Evolutionary conservation across 225 moss, liverwort and hornwort genomes (phyloP), one percentile per base, ranked within the genome.

Genomic region (Ulota crispa): DNA sequence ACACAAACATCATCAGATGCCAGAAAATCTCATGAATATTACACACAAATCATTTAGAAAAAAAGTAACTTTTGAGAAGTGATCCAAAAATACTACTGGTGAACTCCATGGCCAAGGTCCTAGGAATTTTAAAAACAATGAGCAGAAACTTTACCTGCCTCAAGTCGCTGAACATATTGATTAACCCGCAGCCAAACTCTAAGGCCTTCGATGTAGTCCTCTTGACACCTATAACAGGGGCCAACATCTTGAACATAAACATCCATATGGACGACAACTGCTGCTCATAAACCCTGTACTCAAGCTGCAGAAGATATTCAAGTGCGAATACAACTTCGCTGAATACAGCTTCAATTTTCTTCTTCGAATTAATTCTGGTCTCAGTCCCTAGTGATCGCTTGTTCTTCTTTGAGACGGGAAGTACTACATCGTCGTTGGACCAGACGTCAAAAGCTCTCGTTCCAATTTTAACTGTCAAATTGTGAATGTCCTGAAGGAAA

Each of bases 161-260:
- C 85, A 99, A 87, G 76, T 99, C 99, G 85, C 99, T 93, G 88
- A 91, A 99, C 82, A 89, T 90, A 68, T 73, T 85, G 68, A 96
- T 80, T 32, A 96, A 82, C 45, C 89, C 88, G 80, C 92, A 91
- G 72, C 88, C 69, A 36, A 92, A 87, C 52, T 89, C 85, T 72
- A 89, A 63, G 41, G 87, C 99, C 65, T 89, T 85, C 72, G 73
- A 77, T 42, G 82, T 86, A 67, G 86, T 87, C 71, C 83, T 81
- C 78, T 84, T 80, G 20, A 60, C 79, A 14, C 71, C 75, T 53
- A 71, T 16, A 79, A 79, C 72, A 78, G 92, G 83, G 37, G 86
- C 83, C 39, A 88, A 80, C 86, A 84, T 92, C 77, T 89, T 87
- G 57, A 99, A 89, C 77, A 95, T 75, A 75, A 94, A 87, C 55